Base-by-base conservation (phyloP, 2,329 filamentous ascomycete genomes). In the Stagonosporopsis tanaceti region DNA sequence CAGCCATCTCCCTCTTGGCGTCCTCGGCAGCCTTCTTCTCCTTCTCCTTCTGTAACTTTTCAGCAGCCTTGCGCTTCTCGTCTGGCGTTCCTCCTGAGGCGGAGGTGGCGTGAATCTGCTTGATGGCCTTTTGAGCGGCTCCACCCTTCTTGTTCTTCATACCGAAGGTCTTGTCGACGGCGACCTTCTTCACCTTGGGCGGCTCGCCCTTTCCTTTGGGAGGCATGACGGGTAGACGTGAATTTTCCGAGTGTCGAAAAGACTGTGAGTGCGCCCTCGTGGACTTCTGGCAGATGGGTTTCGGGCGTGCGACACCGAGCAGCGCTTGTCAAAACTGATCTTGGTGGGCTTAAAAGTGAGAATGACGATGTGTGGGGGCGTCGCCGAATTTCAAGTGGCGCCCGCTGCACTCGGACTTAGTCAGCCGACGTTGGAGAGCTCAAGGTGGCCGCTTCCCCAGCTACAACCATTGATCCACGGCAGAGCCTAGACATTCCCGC, bases 81-180 rank as follows among this genome's bases (percentile, higher is more conserved):
- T 97, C 94, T 22, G 92, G 87, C n/a, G 85, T 89, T 60, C 92
- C 92, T 35, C 66, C 67, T 6, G 67, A 64, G 68, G 89, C 88
- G 54, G 85, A 84, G 66, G 89, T 87, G 50, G 88, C 85, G 70
- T 68, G 65, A 76, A 99, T 86, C 71, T 93, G 91, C 57, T 91
- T 89, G 75, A 99, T 98, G 68, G 93, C 87, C 79, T 89, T 96
- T 80, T 98, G 92, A 53, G 93, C 94, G 50, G 87, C 89, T 55
- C 87, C 90, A 67, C 95, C 95, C 84, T 97, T 99, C 84, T 99
- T 99, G 76, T 99, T 99, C 82, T 99, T 99, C 95, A 99, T 98
- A 70, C 95, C 95, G 84, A 99, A 99, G 46, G 95, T 97, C 82
- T 94, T 95, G 83, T 99, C 95, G 62, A 95, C 92, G 63, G 93